Evolutionary conservation across 768 basidiomycete species (phyloP).

Genomic region (Tylopilus sp.): DNA sequence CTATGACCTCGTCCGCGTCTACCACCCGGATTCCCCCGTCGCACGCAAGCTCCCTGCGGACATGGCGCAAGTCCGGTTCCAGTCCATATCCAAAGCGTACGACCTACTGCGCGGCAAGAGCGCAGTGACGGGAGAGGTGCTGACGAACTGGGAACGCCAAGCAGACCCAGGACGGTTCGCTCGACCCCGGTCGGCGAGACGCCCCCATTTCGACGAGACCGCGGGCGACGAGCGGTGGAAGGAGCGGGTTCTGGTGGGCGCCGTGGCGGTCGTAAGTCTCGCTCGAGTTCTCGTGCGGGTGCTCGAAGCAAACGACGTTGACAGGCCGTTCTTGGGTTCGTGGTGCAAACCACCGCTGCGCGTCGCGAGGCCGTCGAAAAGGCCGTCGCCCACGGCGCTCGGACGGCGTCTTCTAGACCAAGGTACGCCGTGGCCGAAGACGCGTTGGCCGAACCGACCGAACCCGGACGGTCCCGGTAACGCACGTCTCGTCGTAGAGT

Average conservation of each 20-base stretch:
- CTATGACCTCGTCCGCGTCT: constrained; percentile 74
- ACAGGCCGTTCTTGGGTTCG: constrained; percentile 34
- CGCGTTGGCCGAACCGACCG: constrained; percentile 18
- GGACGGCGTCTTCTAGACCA: constrained; percentile 1
- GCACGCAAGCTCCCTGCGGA: constrained; percentile 42
- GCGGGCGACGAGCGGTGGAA: constrained; percentile 61
- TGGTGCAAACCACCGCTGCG: constrained; percentile 31
- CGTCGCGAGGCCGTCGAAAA: constrained; percentile 32
- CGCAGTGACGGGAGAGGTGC: constrained; percentile 17
- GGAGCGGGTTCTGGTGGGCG: constrained; percentile 57
- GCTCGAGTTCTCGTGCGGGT: background rate
- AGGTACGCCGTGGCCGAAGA: constrained; percentile 16
- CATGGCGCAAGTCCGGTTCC: constrained; percentile 61
- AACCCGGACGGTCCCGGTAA: background rate
- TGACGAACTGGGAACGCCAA: constrained; percentile 14
- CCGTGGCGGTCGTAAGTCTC: constrained; percentile 45
- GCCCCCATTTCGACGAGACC: constrained; percentile 46
- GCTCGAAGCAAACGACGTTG: background rate
- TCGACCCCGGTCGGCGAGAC: constrained; percentile 33
- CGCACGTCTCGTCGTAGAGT: background rate
- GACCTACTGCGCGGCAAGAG: constrained; percentile 55
- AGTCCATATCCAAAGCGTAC: constrained; percentile 67
- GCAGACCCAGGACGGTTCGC: constrained; percentile 40
- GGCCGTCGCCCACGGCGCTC: constrained; percentile 4
- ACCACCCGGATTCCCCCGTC: constrained; percentile 68